Base-by-base conservation (phyloP, 257 asterid genomes). In the Mitragyna speciosa region DNA sequence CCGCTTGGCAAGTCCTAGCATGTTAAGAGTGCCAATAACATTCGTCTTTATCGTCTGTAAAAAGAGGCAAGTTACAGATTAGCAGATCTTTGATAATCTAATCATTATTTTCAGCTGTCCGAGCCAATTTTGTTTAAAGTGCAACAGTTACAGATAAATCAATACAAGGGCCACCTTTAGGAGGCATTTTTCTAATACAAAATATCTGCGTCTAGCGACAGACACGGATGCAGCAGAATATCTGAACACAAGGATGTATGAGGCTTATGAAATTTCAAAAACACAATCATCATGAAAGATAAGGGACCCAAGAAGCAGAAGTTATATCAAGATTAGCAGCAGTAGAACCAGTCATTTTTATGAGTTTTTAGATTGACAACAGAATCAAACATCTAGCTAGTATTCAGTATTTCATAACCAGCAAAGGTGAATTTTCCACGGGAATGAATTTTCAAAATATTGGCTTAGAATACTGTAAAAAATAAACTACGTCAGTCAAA, bases 1-100 rank as follows among this genome's bases (percentile, higher is more conserved):
- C 84, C 98, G 89, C 90, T 95, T 95, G 71, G 99, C 97, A 79
- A 95, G 99, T 78, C 99, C 99, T 68, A 95, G 82, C 99, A 95
- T 93, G 97, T 95, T 93, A 20, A 95, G 88, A 12, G 99, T 95
- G 80, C 99, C 99, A 41, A 93, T 92, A 3, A 95, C 99, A 83
- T 95, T 95, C 67, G 99, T 95, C 93, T 95, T 95, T 52, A 91
- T 95, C 19, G 99, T 95, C 99, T 95, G 93, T 76, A 70, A 30
- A 26, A 75, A 49, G 67, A n/a, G 20, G 5, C 59, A 76, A 22
- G 2, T 36, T 43, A 39, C 28, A 54, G 67, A 72, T 31, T 71
- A 72, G 63, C 43, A 30, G 54, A 45, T 41, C 12, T 5, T 33
- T 41, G 20, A 7, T 20, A n/a, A 39, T 52, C 2, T 51, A 73